Percentiles rank a stretch among this genome's conserved stretches.
Conservation (phyloP, 2,329 filamentous ascomycete species). For the Pezicula neosporulosa region DNA sequence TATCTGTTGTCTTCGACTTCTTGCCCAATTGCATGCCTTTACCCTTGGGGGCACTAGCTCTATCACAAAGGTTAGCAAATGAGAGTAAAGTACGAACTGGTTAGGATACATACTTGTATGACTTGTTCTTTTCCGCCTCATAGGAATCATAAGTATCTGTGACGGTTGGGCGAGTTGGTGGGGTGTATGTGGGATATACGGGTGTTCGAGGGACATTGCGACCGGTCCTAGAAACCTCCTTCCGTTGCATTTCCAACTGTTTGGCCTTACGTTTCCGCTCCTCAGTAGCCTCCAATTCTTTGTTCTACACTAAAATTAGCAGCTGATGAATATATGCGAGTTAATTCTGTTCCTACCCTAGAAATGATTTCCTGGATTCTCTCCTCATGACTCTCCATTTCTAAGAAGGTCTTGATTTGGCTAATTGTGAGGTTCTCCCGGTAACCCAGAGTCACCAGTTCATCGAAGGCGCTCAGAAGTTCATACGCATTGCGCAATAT, state of each 20-base stretch:
- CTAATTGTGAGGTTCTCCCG: constrained; percentile 92
- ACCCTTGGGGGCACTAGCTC: constrained; percentile 68
- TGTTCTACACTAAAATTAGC: constrained; percentile 63
- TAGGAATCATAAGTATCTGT: constrained; percentile 89
- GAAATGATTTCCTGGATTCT: constrained; percentile 98
- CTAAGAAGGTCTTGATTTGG: constrained; percentile 98
- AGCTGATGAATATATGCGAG: constrained; percentile 1
- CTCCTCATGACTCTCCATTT: constrained; percentile 99
- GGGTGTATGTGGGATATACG: constrained; percentile 84
- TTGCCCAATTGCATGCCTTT: constrained; percentile 99
- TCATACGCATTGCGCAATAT: constrained; percentile 95
- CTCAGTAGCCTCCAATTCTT: constrained; percentile 96
- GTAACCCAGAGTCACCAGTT: constrained; percentile 93
- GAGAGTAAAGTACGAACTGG: background rate
- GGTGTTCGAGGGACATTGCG: constrained; percentile 71
- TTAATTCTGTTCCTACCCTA: constrained; percentile 51
- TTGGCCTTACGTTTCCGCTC: constrained; percentile 98
- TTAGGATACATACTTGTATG: constrained; percentile 62
- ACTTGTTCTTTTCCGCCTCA: constrained; percentile 96
- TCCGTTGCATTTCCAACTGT: constrained; percentile 97
- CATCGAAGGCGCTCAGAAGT: constrained; percentile 92
- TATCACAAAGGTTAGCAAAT: constrained; percentile 30
- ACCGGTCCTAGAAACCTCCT: constrained; percentile 81
- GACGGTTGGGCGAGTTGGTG: constrained; percentile 69
- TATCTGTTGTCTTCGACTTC: constrained; percentile 96